Percentiles rank a stretch among this genome's conserved stretches.
Evolutionary conservation across 345 rosid genomes (phyloP).

Genomic region (Pseudoturritis turrita): DNA sequence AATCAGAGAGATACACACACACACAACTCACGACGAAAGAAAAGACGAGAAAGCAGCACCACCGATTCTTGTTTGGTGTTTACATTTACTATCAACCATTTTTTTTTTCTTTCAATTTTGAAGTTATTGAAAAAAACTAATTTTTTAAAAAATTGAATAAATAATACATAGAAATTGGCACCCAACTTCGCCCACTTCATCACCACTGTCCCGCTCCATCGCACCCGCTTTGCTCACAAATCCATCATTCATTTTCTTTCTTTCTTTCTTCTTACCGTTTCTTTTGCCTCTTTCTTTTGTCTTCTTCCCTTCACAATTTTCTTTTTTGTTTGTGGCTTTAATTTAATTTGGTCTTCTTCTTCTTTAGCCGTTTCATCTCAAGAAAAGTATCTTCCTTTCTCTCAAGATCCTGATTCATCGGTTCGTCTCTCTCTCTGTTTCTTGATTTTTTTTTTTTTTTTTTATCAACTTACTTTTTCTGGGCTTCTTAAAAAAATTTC

Average conservation of each 20-base stretch:
- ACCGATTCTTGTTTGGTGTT: conserved; percentile 27
- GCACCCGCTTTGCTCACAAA: conserved; percentile 18
- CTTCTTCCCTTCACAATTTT: conserved; percentile 12
- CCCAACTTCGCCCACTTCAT: conserved; percentile 26
- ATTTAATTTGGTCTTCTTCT: conserved; percentile 12
- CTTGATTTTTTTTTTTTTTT: not conserved
- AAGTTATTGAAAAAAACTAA: not conserved
- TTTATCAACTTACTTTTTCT: not conserved
- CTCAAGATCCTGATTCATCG: conserved; percentile 29
- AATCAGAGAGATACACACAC: not conserved
- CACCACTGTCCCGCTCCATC: conserved; percentile 31
- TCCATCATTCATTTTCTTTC: not conserved
- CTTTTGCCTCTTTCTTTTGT: conserved; percentile 22
- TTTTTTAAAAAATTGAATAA: not conserved
- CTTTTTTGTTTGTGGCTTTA: conserved; percentile 4
- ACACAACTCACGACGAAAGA: conserved; percentile 14
- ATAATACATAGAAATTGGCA: not conserved
- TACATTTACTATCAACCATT: conserved; percentile 19
- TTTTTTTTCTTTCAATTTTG: not conserved
- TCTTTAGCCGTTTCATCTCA: conserved; percentile 17
- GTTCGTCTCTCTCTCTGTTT: conserved; percentile 14
- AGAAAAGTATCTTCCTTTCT: conserved; percentile 13
- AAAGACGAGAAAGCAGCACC: conserved; percentile 17
- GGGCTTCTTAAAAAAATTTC: not conserved
- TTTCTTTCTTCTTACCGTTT: conserved; percentile 34